A percentile compares a stretch with the other conserved stretches of the same genome.
These are phyloP conservation scores for Colletotrichum sojae DNA, from an alignment of 2,329 filamentous ascomycete species.

Conservation along the genomic window DNA sequence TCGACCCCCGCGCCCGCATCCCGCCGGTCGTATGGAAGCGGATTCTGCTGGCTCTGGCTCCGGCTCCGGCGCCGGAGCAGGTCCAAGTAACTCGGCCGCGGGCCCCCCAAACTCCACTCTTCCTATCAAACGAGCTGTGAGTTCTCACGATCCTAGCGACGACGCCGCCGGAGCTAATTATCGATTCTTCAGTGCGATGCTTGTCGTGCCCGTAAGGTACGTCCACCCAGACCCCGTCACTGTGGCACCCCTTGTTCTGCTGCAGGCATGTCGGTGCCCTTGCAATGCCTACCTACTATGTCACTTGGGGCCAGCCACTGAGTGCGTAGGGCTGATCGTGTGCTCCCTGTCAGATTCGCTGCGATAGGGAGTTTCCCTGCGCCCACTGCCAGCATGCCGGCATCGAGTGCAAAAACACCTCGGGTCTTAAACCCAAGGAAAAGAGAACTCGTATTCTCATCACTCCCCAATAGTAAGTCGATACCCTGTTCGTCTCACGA, in stretches of 20 bases:
- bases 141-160: neutral
- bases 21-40: slow-evolving; percentile 24
- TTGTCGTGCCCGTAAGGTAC: slow-evolving; percentile 52
- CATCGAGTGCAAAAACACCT: slow-evolving; percentile 33
- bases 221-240: slow-evolving; percentile 12
- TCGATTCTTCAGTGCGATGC: slow-evolving; percentile 47
- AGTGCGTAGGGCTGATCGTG: slow-evolving; percentile 10
- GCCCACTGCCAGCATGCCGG: slow-evolving; percentile 32
- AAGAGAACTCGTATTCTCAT: slow-evolving; percentile 35
- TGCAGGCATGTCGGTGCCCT: slow-evolving; percentile 41
- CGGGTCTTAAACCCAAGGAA: slow-evolving; percentile 30
- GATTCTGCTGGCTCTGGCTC: slow-evolving; percentile 1
- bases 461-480: slow-evolving; percentile 17
- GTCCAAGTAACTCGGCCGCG: neutral
- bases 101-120: slow-evolving; percentile 15
- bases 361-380: slow-evolving; percentile 29
- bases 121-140: slow-evolving; percentile 37
- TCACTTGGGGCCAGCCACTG: slow-evolving; percentile 46
- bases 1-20: neutral
- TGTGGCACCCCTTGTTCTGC: slow-evolving; percentile 47
- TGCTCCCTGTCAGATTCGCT: slow-evolving; percentile 21
- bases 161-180: slow-evolving; percentile 22
- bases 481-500: neutral
- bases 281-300: slow-evolving; percentile 51
- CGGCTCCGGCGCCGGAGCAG: slow-evolving; percentile 7